Conservation (phyloP, 441 rosid genomes). For the Euphorbia corollata region DNA sequence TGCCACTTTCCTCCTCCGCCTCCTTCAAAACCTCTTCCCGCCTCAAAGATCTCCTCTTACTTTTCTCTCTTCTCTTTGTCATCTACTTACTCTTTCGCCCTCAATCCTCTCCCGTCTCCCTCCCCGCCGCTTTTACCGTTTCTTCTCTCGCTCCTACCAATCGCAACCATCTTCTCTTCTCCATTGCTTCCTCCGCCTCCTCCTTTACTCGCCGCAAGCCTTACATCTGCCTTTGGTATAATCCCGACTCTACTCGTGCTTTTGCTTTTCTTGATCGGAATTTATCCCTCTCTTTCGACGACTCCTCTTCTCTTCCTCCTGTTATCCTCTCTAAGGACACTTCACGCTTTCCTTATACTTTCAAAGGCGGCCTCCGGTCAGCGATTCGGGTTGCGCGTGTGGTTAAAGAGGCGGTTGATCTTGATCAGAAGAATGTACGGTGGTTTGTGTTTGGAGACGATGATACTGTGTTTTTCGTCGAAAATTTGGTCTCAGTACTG, state of each 20-base stretch:
- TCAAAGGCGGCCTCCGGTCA: constrained; percentile 63
- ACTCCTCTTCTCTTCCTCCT: constrained; percentile 40
- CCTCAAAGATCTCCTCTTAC: constrained; percentile 41
- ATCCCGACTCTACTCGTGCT: constrained; percentile 55
- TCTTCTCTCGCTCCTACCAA: constrained; percentile 32
- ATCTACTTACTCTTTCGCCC: constrained; percentile 37
- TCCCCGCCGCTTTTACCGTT: constrained; percentile 18
- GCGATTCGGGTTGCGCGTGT: constrained; percentile 76
- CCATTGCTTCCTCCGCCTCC: constrained; percentile 64
- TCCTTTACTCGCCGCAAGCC: constrained; percentile 56
- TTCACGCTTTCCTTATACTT: constrained; percentile 64
- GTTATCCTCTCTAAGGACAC: constrained; percentile 45
- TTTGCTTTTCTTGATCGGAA: constrained; percentile 58
- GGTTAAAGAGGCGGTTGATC: constrained; percentile 70
- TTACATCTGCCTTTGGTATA: constrained; percentile 70
- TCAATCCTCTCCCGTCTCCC: constrained; percentile 10
- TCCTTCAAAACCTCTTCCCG: constrained; percentile 26
- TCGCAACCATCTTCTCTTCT: constrained; percentile 59
- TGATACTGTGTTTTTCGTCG: constrained; percentile 79
- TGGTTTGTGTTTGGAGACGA: constrained; percentile 97
- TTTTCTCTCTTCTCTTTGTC: constrained; percentile 33
- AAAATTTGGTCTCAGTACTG: constrained; percentile 57
- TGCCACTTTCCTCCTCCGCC: constrained; percentile 15
- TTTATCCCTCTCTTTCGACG: constrained; percentile 20
- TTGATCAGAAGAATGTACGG: constrained; percentile 43